Evolutionary conservation across 1,139 yeast genomes (phyloP).

Genomic region (Casaregolazyma lundiana): DNA sequence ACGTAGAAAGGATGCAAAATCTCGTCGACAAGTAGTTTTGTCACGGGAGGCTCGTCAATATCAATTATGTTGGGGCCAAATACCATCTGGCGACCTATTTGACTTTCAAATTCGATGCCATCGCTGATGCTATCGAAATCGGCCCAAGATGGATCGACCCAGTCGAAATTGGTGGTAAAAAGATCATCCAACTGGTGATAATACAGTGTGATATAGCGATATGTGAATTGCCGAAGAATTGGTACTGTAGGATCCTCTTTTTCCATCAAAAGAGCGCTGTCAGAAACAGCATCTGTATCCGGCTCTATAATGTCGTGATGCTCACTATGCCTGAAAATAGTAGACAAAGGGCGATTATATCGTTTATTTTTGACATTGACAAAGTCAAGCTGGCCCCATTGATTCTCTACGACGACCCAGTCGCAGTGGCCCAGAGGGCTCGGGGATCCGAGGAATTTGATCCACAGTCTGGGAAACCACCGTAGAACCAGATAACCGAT

Average conservation of each 20-base stretch:
- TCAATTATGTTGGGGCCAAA: conserved; percentile 77
- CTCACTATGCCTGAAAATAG: conserved; percentile 46
- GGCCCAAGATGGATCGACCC: conserved; percentile 79
- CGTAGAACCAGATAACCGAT: conserved; percentile 65
- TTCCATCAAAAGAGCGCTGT: conserved; percentile 27
- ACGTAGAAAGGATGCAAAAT: conserved; percentile 91
- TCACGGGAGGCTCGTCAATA: conserved; percentile 65
- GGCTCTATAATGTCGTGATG: conserved; percentile 15
- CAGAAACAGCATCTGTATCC: conserved; percentile 3
- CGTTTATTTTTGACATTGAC: conserved; percentile 52
- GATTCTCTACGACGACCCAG: conserved; percentile 93
- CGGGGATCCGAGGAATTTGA: conserved; percentile 60
- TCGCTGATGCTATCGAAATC: conserved; percentile 52
- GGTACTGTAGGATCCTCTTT: conserved; percentile 63
- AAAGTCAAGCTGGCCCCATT: conserved; percentile 76
- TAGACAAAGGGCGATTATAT: conserved; percentile 68
- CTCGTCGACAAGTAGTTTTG: conserved; percentile 72
- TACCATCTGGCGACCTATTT: conserved; percentile 63
- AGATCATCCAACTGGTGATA: conserved; percentile 85
- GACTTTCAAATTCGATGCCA: conserved; percentile 68
- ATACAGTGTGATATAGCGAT: conserved; percentile 76
- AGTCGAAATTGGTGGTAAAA: conserved; percentile 74
- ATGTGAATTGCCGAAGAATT: conserved; percentile 61
- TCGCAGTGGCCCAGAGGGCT: conserved; percentile 76
- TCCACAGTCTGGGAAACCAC: conserved; percentile 80